Conservation (phyloP, 495 filamentous ascomycete genomes). For the Penicillium simplicissimum region DNA sequence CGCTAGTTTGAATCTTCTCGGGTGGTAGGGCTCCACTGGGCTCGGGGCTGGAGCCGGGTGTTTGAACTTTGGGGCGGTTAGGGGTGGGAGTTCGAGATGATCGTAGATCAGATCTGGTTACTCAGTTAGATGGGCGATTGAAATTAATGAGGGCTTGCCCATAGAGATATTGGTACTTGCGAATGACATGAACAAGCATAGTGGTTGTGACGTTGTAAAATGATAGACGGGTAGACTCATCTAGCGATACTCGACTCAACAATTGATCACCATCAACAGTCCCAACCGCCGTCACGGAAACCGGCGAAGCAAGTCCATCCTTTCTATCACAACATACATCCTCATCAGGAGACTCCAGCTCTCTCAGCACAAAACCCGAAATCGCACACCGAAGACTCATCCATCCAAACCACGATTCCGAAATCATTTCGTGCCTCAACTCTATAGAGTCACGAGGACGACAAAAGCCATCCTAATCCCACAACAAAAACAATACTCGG, state of each 20-base stretch:
- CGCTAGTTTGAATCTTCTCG: no score
- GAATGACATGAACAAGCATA: background rate
- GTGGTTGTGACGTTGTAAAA: no score
- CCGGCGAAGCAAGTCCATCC: background rate
- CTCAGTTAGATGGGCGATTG: background rate
- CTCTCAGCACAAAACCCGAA: background rate
- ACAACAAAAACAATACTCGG: background rate
- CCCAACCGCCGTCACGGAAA: background rate
- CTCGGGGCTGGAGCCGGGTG: conserved; percentile 1
- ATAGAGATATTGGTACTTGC: background rate
- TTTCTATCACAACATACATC: background rate
- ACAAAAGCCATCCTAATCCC: background rate
- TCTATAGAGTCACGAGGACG: background rate
- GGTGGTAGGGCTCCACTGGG: background rate
- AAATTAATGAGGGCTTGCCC: background rate
- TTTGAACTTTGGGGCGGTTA: background rate
- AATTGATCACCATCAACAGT: no score
- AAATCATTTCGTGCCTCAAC: conserved; percentile 13
- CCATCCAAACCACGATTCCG: background rate
- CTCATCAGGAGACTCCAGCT: conserved; percentile 7
- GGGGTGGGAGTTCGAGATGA: background rate
- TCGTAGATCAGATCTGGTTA: background rate
- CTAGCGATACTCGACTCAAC: background rate
- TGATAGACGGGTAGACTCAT: background rate
- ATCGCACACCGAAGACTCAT: conserved; percentile 12